Evolutionary conservation across 768 basidiomycete genomes (phyloP), one percentile per base, ranked within the genome.

Genomic region (Trametes elegans): DNA sequence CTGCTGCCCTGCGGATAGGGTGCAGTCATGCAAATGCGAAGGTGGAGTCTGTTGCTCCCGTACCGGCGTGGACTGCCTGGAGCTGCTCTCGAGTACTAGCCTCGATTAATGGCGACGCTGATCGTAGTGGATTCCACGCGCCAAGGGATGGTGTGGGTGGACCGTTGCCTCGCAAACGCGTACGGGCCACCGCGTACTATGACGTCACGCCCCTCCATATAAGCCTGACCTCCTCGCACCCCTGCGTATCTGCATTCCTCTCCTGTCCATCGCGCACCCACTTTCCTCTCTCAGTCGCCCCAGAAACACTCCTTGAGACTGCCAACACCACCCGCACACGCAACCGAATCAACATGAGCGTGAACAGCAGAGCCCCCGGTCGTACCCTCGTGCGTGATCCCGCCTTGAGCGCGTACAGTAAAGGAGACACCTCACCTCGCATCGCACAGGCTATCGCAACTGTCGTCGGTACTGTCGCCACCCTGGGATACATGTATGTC

Each of bases 401-500:
- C 40, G 19, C 5, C 23, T 13, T 2, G 21, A n/a, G n/a, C n/a
- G n/a, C n/a, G n/a, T 40, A 9, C 23, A 10, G 5, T 24, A 3
- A 41, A 4, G 2, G 14, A 2, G 7, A 7, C 10, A 8, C 23
- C 21, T 11, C 23, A 36, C 26, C 6, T 31, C 18, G 9, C 27
- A 3, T 36, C 13, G n/a, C n/a, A 5, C 43, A 48, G 27, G 38
- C 23, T 40, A 50, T 24, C 18, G 49, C 19, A 7, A 31, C 16
- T 11, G 40, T 43, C 11, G 41, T 43, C 13, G 41, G 41, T 2
- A 43, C 13, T 26, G 41, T 43, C 24, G 41, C 41, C 14, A 28
- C 41, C 5, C 49, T 59, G 1, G 56, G 58, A 3, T 62, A 62
- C 58, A 62, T 62, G 62, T 62, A 57, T 28, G 40, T 54, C 28